Percentiles rank a stretch among this genome's conserved stretches.
phyloP scores from a whole-genome alignment of 129 eudicot genomes.

The Flaveria ramosissima region DNA sequence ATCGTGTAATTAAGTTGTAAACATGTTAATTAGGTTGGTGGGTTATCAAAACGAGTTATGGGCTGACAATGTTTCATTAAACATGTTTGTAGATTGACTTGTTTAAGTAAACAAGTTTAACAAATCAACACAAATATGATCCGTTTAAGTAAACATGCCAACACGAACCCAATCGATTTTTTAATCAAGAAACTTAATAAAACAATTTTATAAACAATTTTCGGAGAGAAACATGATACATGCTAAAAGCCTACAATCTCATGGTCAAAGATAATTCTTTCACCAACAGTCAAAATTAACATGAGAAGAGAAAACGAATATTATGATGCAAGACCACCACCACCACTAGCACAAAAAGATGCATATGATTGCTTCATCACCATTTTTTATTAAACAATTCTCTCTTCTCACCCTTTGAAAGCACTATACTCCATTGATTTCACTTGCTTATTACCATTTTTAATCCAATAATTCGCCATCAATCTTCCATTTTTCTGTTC shows the following conservation, averaged over 20 bases:
- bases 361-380: slow-evolving; percentile 40
- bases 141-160: no score
- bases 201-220: background rate
- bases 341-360: slow-evolving; percentile 31
- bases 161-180: no score
- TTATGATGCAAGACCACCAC: slow-evolving; percentile 20
- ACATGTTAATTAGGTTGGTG: no score
- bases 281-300: slow-evolving; percentile 23
- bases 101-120: no score
- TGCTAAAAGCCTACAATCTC: background rate
- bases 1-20: no score
- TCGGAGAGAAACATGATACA: slow-evolving; percentile 9
- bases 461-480: slow-evolving; percentile 29
- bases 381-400: slow-evolving; percentile 19
- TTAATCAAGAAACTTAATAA: no score
- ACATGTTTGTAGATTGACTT: no score
- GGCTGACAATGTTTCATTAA: no score
- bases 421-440: slow-evolving; percentile 19
- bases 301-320: slow-evolving; percentile 7
- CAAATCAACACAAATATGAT: no score
- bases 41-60: no score
- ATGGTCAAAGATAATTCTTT: slow-evolving; percentile 17
- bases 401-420: slow-evolving; percentile 31
- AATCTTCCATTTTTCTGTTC: background rate
- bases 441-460: slow-evolving; percentile 22